Percentiles rank a stretch among this genome's conserved stretches.
These are phyloP conservation scores for Didymella glomerata DNA, from an alignment of 2,329 filamentous ascomycete genomes.

Conservation along the genomic window DNA sequence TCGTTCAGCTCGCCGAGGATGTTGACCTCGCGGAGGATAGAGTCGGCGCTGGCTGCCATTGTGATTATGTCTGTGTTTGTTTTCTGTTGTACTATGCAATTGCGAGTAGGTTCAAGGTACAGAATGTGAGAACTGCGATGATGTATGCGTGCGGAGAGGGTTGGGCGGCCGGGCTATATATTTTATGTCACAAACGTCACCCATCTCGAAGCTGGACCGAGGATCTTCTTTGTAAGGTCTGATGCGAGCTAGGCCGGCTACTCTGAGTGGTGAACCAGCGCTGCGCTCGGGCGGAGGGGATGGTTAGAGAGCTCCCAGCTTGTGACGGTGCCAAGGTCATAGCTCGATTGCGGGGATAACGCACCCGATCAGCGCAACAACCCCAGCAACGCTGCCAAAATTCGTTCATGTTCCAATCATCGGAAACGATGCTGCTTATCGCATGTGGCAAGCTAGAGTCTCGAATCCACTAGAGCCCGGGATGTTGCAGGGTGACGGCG, in stretches of 20 bases:
- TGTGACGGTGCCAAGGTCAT: slow-evolving; percentile 48
- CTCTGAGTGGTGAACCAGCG: slow-evolving; percentile 40
- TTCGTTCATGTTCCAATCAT: slow-evolving; percentile 12
- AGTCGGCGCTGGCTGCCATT: slow-evolving; percentile 65
- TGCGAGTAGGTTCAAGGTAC: slow-evolving; percentile 15
- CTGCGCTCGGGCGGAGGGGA: slow-evolving; percentile 40
- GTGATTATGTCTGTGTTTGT: slow-evolving; percentile 22
- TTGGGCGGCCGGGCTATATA: slow-evolving; percentile 36
- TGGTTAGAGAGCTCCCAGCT: slow-evolving; percentile 37
- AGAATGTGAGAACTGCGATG: slow-evolving; percentile 34
- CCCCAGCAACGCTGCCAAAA: slow-evolving; percentile 12
- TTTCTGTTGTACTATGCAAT: slow-evolving; percentile 19
- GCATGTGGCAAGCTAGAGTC: slow-evolving; percentile 21
- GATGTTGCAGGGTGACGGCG: slow-evolving; percentile 36
- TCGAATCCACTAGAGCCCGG: slow-evolving; percentile 14
- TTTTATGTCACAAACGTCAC: slow-evolving; percentile 46
- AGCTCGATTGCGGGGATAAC: slow-evolving; percentile 39
- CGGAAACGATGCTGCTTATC: slow-evolving; percentile 16
- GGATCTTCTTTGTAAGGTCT: slow-evolving; percentile 42
- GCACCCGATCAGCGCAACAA: slow-evolving; percentile 31
- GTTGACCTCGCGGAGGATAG: slow-evolving; percentile 85
- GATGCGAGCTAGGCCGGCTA: slow-evolving; percentile 41
- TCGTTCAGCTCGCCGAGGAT: slow-evolving; percentile 82
- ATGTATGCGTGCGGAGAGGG: slow-evolving; percentile 39
- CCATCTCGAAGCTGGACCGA: slow-evolving; percentile 44